These are phyloP conservation scores for Rhodamnia argentea DNA, from an alignment of 345 rosid species.

Conservation along the genomic window DNA sequence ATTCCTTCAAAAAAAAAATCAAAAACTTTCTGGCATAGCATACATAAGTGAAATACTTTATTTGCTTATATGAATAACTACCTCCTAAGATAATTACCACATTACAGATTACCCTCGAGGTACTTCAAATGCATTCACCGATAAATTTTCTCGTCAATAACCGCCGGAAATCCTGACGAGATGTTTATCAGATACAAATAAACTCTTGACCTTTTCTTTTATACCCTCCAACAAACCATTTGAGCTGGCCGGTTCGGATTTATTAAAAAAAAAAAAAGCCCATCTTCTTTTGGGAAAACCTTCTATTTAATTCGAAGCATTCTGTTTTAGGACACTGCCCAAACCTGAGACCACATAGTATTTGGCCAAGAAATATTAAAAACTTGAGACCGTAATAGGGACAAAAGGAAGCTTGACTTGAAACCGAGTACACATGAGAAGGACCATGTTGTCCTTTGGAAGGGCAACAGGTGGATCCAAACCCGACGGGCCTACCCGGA, in stretches of 20 bases:
- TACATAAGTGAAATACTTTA: background rate
- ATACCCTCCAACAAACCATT: background rate
- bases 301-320: background rate
- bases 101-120: background rate
- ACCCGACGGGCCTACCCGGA: background rate
- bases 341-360: background rate
- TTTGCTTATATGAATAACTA: background rate
- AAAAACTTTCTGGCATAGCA: background rate
- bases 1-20: background rate
- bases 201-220: background rate
- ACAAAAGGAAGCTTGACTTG: background rate
- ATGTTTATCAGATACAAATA: accelerated
- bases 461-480: background rate
- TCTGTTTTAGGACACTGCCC: background rate
- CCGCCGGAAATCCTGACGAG: accelerated
- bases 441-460: background rate
- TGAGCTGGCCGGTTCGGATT: background rate
- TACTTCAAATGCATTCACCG: background rate
- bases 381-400: background rate
- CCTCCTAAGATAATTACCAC: background rate
- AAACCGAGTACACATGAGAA: background rate
- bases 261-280: background rate
- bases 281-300: background rate
- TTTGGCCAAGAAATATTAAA: background rate
- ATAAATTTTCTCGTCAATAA: accelerated